Conservation (phyloP, 1,284 basidiomycete species). For the Fistulina hepatica region DNA sequence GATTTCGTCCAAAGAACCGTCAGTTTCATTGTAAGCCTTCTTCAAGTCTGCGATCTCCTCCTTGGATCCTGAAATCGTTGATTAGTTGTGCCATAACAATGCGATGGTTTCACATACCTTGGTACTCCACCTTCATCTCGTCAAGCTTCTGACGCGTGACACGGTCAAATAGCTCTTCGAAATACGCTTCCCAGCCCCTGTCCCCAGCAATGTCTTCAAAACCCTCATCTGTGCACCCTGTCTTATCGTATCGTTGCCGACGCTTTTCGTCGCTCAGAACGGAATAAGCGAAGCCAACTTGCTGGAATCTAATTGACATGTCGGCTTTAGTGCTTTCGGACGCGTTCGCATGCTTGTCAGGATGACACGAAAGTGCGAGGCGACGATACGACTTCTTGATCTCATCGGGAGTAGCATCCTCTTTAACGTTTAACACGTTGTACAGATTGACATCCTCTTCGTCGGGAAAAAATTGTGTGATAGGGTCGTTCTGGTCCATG, state of each 20-base stretch:
- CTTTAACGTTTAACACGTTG: constrained; percentile 48
- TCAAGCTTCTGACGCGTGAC: constrained; percentile 80
- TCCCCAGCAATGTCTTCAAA: constrained; percentile 65
- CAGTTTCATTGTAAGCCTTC: constrained; percentile 53
- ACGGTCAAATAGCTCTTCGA: constrained; percentile 77
- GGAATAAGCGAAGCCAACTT: constrained; percentile 84
- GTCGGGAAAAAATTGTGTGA: constrained; percentile 68
- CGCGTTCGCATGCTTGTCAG: constrained; percentile 74
- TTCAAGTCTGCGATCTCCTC: constrained; percentile 78
- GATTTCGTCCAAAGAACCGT: constrained; percentile 69
- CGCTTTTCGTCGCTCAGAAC: constrained; percentile 73
- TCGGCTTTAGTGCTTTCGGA: constrained; percentile 49
- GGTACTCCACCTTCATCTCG: constrained; percentile 85
- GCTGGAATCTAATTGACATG: constrained; percentile 71
- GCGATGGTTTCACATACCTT: constrained; percentile 46
- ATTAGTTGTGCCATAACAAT: constrained; percentile 1
- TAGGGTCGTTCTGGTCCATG: constrained; percentile 65
- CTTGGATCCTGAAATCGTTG: constrained; percentile 48
- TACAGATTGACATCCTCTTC: constrained; percentile 67
- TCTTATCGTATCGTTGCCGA: constrained; percentile 68
- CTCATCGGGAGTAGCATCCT: constrained; percentile 46
- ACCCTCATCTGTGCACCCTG: constrained; percentile 75
- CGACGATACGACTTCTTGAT: constrained; percentile 81
- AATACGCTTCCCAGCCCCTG: constrained; percentile 89
- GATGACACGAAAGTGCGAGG: constrained; percentile 74